Percentiles rank a stretch among this genome's conserved stretches.
Evolutionary conservation across 352 stramenopile species (phyloP).

Genomic region (Blastocystis sp.): DNA sequence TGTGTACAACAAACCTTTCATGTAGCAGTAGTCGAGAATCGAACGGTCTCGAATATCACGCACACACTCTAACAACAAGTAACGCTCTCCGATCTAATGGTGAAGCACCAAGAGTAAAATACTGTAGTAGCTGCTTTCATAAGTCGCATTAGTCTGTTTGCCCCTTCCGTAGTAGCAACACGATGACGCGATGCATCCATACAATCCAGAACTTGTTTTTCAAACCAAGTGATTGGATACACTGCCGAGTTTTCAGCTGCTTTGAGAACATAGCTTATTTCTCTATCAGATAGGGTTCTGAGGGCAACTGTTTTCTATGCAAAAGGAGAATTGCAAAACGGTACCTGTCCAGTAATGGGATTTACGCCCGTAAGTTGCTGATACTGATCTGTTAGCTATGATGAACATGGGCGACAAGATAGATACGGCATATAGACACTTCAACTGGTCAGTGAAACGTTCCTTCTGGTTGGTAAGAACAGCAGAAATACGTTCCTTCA

Average conservation of each 20-base stretch:
- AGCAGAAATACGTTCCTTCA: neutral
- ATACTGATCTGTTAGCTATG: neutral
- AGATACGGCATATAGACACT: neutral
- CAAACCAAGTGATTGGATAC: conserved; percentile 25
- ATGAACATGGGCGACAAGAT: neutral
- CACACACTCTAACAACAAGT: neutral
- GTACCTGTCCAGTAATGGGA: conserved; percentile 35
- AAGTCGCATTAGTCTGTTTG: neutral
- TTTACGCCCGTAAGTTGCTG: neutral
- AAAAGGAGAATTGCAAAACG: neutral
- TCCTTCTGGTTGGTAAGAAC: conserved; percentile 1
- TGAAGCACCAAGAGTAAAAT: neutral
- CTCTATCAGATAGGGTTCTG: neutral
- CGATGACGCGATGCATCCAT: neutral
- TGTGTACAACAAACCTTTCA: neutral
- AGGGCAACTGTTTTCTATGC: conserved; percentile 32
- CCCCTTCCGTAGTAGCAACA: neutral
- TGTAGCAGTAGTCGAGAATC: neutral
- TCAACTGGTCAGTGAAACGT: conserved; percentile 26
- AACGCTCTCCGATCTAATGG: neutral
- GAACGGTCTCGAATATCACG: neutral
- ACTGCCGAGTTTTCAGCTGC: neutral
- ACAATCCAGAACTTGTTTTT: neutral
- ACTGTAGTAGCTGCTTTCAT: neutral
- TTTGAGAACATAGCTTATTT: neutral